phyloP scores from a whole-genome alignment of 208 protist genomes.

The Acanthamoeba sp. region DNA sequence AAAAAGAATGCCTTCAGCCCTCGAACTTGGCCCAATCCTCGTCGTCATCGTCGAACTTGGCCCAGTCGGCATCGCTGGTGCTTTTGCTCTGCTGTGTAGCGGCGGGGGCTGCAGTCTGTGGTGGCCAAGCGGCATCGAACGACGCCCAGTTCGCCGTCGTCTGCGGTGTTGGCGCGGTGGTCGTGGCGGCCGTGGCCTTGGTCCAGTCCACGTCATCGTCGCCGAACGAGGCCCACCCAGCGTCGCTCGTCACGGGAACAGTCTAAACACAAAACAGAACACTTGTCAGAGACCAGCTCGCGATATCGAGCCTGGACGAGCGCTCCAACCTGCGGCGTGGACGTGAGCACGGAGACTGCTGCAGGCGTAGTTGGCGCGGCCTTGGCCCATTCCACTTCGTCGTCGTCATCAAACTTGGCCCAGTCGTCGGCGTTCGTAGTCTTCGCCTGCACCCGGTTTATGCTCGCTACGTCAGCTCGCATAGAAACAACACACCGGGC shows the following conservation, averaged over 20 bases:
- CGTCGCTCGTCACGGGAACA: too few relatives aligned
- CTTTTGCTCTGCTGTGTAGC: too few relatives aligned
- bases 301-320: not conserved
- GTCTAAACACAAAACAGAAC: too few relatives aligned
- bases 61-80: not conserved
- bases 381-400: not conserved
- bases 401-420: conserved; percentile 58
- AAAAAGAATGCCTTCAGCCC: too few relatives aligned
- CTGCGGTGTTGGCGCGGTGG: too few relatives aligned
- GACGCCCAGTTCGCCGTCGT: too few relatives aligned
- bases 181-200: not conserved
- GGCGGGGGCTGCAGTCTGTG: not conserved
- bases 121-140: too few relatives aligned
- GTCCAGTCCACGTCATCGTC: too few relatives aligned
- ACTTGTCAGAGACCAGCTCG: not conserved
- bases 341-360: not conserved
- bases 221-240: too few relatives aligned
- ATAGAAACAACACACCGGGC: too few relatives aligned
- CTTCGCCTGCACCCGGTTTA: too few relatives aligned
- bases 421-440: not conserved
- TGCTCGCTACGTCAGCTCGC: not conserved
- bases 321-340: not conserved
- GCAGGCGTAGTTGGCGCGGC: not conserved
- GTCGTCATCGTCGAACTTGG: not conserved
- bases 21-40: not conserved